These are phyloP conservation scores for Rachicladosporium sp. DNA, from an alignment of 2,329 filamentous ascomycete genomes.

Conservation along the genomic window DNA sequence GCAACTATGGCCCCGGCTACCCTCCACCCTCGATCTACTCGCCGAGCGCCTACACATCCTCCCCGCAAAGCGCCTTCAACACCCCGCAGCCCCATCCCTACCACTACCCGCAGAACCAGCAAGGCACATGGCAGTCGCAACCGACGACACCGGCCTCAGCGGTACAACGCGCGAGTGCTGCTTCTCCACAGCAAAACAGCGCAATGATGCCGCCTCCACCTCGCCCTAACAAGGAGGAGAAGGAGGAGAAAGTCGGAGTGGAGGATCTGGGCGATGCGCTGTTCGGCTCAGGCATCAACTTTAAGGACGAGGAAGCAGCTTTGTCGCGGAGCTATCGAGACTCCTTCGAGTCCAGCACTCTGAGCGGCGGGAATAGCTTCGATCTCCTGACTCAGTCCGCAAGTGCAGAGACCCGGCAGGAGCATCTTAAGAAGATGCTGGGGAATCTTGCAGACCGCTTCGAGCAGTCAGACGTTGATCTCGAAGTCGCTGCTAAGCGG, in stretches of 20 bases:
- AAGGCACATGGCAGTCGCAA: conserved; percentile 11
- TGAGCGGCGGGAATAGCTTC: conserved; percentile 33
- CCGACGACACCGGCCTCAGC: conserved; percentile 10
- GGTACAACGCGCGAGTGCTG: conserved; percentile 5
- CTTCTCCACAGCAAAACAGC: conserved; percentile 8
- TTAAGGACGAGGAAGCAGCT: conserved; percentile 75
- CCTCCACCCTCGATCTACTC: conserved; percentile 19
- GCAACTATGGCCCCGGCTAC: conserved; percentile 26
- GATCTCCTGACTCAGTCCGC: conserved; percentile 30
- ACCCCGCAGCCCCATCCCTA: conserved; percentile 18
- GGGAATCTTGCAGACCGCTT: conserved; percentile 30
- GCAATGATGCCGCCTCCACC: conserved; percentile 48
- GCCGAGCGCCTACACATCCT: conserved; percentile 13
- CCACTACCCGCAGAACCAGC: conserved; percentile 4
- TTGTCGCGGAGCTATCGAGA: conserved; percentile 51
- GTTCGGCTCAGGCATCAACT: conserved; percentile 72
- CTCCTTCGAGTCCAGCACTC: conserved; percentile 31
- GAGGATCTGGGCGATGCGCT: conserved; percentile 78
- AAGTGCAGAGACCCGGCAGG: conserved; percentile 30
- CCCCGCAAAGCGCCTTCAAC: conserved; percentile 21
- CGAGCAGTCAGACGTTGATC: conserved; percentile 54
- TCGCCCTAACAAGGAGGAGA: conserved; percentile 40
- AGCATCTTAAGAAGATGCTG: conserved; percentile 3
- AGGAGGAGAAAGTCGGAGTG: conserved; percentile 45
- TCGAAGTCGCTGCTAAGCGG: conserved; percentile 54